These are phyloP conservation scores for Exobasidium cylindrosporum DNA, from an alignment of 1,284 basidiomycete genomes.

Conservation along the genomic window DNA sequence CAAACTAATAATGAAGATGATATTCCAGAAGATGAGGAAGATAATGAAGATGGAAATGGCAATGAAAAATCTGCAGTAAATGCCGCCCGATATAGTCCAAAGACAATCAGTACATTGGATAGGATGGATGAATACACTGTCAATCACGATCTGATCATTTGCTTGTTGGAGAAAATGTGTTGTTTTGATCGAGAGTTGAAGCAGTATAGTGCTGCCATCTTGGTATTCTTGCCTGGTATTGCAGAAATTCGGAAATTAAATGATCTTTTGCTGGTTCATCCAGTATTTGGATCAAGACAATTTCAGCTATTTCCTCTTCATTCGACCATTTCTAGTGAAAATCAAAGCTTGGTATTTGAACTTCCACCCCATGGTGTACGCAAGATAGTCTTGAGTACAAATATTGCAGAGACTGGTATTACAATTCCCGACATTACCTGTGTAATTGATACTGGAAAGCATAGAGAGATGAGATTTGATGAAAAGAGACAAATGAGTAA, in stretches of 20 bases:
- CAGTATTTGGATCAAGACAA: slow-evolving; percentile 66
- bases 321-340: slow-evolving; percentile 68
- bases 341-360: slow-evolving; percentile 85
- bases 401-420: slow-evolving; percentile 87
- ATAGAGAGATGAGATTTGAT: slow-evolving; percentile 69
- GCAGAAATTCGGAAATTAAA: slow-evolving; percentile 82
- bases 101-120: slow-evolving; percentile 77
- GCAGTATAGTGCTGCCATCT: slow-evolving; percentile 73
- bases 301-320: slow-evolving; percentile 90
- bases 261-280: slow-evolving; percentile 77
- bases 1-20: slow-evolving; percentile 60
- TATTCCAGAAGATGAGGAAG: slow-evolving; percentile 72
- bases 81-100: slow-evolving; percentile 63
- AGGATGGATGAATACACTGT: slow-evolving; percentile 84
- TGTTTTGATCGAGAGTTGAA: slow-evolving; percentile 63
- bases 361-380: slow-evolving; percentile 73
- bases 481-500: slow-evolving; percentile 95
- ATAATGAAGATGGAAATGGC: slow-evolving; percentile 70
- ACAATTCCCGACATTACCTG: slow-evolving; percentile 98
- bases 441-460: slow-evolving; percentile 93
- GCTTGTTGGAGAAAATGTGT: slow-evolving; percentile 83
- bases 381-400: slow-evolving; percentile 78
- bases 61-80: neutral
- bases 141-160: slow-evolving; percentile 63
- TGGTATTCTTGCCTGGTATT: slow-evolving; percentile 88